A percentile compares a stretch with the other conserved stretches of the same genome.
Conservation (phyloP, 306 rosid species). For the Corylus americana region DNA sequence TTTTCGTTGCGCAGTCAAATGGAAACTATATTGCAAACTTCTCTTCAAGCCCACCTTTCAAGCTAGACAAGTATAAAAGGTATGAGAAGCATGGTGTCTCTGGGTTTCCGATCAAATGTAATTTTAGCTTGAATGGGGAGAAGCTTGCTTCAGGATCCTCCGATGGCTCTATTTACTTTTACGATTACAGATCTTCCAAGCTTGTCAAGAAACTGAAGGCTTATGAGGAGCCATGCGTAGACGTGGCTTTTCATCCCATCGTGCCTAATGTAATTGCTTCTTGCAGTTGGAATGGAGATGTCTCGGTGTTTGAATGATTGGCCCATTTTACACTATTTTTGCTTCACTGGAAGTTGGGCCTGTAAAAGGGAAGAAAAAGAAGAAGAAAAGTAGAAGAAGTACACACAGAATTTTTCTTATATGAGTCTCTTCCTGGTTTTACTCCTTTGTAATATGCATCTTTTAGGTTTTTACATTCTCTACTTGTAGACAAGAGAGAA, state of each 20-base stretch:
- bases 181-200: slow-evolving; percentile 66
- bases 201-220: slow-evolving; percentile 70
- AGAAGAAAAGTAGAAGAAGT: too few relatives aligned
- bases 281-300: slow-evolving; percentile 79
- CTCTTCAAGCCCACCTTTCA: slow-evolving; percentile 72
- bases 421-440: too few relatives aligned
- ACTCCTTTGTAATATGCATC: too few relatives aligned
- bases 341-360: not conserved
- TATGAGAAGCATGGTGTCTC: slow-evolving; percentile 75
- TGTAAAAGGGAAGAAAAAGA: not conserved
- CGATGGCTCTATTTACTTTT: slow-evolving; percentile 75
- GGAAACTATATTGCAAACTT: slow-evolving; percentile 81
- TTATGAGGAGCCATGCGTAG: slow-evolving; percentile 66
- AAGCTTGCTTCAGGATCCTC: slow-evolving; percentile 82
- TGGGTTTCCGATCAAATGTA: slow-evolving; percentile 84
- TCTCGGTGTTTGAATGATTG: slow-evolving; percentile 60
- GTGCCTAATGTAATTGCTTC: slow-evolving; percentile 78
- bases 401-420: too few relatives aligned
- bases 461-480: too few relatives aligned
- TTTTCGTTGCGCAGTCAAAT: slow-evolving; percentile 83
- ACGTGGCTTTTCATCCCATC: slow-evolving; percentile 71
- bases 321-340: slow-evolving; percentile 1
- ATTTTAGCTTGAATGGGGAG: slow-evolving; percentile 76
- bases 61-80: slow-evolving; percentile 83
- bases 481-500: too few relatives aligned